Evolutionary conservation across 164 flowering plant species (phyloP).

Genomic region (Cinnamomum micranthum): DNA sequence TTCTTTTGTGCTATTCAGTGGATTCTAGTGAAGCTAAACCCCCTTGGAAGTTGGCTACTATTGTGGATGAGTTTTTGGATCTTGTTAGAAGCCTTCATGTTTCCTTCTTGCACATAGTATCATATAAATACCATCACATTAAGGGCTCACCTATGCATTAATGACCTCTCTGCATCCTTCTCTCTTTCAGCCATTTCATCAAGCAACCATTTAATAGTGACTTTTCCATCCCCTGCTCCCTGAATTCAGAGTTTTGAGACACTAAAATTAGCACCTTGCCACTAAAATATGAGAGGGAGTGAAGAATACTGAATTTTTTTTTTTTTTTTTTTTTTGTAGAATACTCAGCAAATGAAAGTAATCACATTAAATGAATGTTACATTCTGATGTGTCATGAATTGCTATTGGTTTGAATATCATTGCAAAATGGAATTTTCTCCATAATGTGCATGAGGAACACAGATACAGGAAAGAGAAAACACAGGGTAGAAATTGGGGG

Average conservation of each 20-base stretch:
- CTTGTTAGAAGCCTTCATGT: no score
- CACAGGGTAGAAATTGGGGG: not conserved
- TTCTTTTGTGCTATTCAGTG: no score
- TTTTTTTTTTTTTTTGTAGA: not conserved
- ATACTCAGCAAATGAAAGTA: not conserved
- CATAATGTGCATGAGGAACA: not conserved
- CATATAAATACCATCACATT: not conserved
- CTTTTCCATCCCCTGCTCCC: slow-evolving; percentile 23
- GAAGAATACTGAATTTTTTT: no score
- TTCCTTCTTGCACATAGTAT: not conserved
- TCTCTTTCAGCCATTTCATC: slow-evolving; percentile 38
- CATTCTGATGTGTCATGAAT: not conserved
- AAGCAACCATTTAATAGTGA: slow-evolving; percentile 35
- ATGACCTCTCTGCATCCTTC: slow-evolving; percentile 45
- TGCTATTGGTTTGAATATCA: not conserved
- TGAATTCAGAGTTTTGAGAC: not conserved
- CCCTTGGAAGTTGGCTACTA: no score
- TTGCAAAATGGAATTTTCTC: not conserved
- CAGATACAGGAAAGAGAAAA: not conserved
- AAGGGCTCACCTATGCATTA: slow-evolving; percentile 42
- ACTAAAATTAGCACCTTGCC: not conserved
- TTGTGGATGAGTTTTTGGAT: no score
- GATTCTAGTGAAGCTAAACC: no score
- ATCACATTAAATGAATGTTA: not conserved
- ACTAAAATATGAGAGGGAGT: not conserved